Evolutionary conservation across 2,329 filamentous ascomycete genomes (phyloP).

Genomic region (Dactylonectria macrodidyma): DNA sequence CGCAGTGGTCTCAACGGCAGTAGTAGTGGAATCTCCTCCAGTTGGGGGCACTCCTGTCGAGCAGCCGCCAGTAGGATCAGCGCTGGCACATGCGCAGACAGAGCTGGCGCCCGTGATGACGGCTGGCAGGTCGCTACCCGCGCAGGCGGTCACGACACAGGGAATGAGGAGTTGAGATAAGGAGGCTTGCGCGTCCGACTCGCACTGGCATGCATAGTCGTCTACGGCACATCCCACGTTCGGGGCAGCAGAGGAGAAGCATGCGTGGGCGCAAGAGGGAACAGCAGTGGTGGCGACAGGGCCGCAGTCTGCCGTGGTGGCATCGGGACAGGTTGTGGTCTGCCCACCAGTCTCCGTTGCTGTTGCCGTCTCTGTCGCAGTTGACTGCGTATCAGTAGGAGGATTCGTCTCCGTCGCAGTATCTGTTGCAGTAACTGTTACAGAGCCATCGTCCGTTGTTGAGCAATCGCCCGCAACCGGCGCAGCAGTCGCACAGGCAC

Average conservation of each 20-base stretch:
- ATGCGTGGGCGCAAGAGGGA: constrained; percentile 48
- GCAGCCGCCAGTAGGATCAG: constrained; percentile 16
- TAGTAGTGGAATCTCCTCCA: constrained; percentile 8
- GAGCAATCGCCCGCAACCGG: constrained; percentile 27
- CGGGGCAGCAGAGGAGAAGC: constrained; percentile 47
- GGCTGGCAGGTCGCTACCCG: constrained; percentile 36
- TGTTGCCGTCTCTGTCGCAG: not conserved
- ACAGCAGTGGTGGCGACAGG: constrained; percentile 46
- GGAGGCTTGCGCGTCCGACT: constrained; percentile 37
- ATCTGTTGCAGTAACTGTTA: not conserved
- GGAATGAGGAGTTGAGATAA: constrained; percentile 46
- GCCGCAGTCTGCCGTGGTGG: constrained; percentile 41
- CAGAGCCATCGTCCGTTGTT: not conserved
- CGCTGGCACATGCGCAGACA: constrained; percentile 18
- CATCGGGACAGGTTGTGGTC: constrained; percentile 29
- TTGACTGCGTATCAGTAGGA: not conserved
- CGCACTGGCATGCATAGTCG: constrained; percentile 50
- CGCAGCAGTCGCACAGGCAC: constrained; percentile 32
- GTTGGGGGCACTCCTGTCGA: not conserved
- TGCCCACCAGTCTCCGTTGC: not conserved
- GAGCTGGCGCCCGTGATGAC: constrained; percentile 45
- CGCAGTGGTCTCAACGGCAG: not conserved
- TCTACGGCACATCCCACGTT: constrained; percentile 45
- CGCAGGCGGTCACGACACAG: constrained; percentile 46
- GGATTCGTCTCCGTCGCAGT: not conserved